Evolutionary conservation across 2,329 filamentous ascomycete genomes (phyloP), one percentile per base, ranked within the genome.

Genomic region (Claviceps sp.): DNA sequence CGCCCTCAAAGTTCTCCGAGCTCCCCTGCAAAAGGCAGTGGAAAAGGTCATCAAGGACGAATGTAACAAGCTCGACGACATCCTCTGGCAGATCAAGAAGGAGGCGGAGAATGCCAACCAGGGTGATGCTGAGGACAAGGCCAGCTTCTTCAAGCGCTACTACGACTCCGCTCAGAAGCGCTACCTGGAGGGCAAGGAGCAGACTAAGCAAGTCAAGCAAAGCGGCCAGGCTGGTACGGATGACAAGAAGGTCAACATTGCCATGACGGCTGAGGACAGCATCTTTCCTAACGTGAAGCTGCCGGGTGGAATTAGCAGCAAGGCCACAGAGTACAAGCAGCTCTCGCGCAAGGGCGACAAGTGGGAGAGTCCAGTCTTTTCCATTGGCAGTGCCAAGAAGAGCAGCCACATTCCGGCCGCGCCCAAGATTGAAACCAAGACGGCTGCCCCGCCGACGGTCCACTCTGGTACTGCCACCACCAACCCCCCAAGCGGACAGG

Each of bases 301-400:
- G 5, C 89, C 90, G 26, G 69, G 68, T 24, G 90, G 89, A 52
- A 91, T 96, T 66, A 93, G 87, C 60, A 84, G 81, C 72, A 96
- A 95, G 79, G 90, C 91, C 9, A 94, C 88, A 24, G 89, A 95
- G 69, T 97, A 94, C 77, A 88, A 82, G 72, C 82, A 96, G 22
- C 77, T 95, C 53, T 88, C 91, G 8, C 75, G 74, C 59, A 89
- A 93, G 79, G 93, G 93, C 50, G 87, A 95, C 52, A 84, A 82
- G 67, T 98, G 93, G 93, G 85, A 95, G 75, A 94, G 87, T 55
- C 89, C 91, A 9, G 82, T 98, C 62, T 98, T 98, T 74, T 84
- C 81, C 54, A 85, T 97, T 60, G 91, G 93, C 47, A 78, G 72
- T 44, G 89, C 90, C 11, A 74, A 78, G 52, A 82, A 84, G 69